Base-by-base conservation (phyloP, 2,329 filamentous ascomycete genomes). In the Pseudogymnoascus sp. region DNA sequence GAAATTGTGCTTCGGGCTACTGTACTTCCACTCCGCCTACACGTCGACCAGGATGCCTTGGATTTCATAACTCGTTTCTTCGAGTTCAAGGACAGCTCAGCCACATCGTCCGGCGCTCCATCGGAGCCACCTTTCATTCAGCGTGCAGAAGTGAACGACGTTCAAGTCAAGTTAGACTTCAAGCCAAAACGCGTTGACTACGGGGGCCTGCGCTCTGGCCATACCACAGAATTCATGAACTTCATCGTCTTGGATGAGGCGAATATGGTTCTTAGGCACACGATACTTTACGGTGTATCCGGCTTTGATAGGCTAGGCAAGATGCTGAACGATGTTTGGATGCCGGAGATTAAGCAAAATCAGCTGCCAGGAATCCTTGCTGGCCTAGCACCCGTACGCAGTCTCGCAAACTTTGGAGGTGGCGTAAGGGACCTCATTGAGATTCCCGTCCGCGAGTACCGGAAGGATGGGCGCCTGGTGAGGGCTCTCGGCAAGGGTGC, bases 111-210 rank as follows among this genome's bases (percentile, higher is more conserved):
- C n/a, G 78, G 78, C 1, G 77, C 78, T 8, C 78, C 82, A 0
- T 86, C 86, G 53, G 92, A 96, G 63, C 78, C 88, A 6, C 90
- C 91, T 0, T 99, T 97, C 75, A 80, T 99, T 1, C 93, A 97
- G 73, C 85, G 95, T 62, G 88, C 91, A 1, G 95, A 97, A 76
- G 82, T 99, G 57, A 89, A 91, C 67, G 85, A 90, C 3, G 84
- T 99, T 23, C 87, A 87, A 1, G 83, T 99, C 63, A 92, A 89
- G 71, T 85, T 96, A 3, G 95, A 99, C 76, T 99, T 99, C 78
- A 99, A 99, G 74, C 95, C 95, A 8, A 97, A 99, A 76, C 86
- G 91, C n/a, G 91, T 99, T 17, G 93, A 99, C 74, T 99, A 99
- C 70, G 90, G 87, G 0, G 93, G 93, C 3, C 83, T 99, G 3